A percentile compares a stretch with the other conserved stretches of the same genome.
Evolutionary conservation across 306 rosid species (phyloP).

Genomic region (Trifolium pratense): DNA sequence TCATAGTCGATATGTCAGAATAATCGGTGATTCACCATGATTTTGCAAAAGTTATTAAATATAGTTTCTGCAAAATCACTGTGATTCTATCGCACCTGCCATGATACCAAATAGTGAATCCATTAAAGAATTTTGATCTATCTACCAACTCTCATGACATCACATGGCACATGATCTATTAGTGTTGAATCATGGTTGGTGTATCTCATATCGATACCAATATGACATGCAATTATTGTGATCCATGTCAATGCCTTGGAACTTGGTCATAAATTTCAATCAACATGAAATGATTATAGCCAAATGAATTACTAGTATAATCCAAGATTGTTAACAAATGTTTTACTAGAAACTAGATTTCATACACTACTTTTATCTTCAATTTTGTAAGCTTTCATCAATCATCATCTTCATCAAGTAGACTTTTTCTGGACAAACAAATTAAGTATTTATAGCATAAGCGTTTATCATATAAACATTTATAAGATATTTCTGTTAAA

Average conservation of each 20-base stretch:
- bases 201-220: not conserved
- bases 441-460: not conserved
- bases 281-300: not conserved
- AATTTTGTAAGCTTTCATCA: not conserved
- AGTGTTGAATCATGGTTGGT: slow-evolving; percentile 16
- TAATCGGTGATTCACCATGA: too few relatives aligned
- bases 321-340: not conserved
- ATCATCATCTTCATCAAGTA: slow-evolving; percentile 11
- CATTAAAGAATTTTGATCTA: slow-evolving; percentile 32
- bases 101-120: slow-evolving; percentile 13
- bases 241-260: slow-evolving; percentile 1
- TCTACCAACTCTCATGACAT: slow-evolving; percentile 9
- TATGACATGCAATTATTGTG: not conserved
- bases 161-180: slow-evolving; percentile 39
- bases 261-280: not conserved
- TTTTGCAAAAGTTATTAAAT: too few relatives aligned
- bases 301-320: slow-evolving; percentile 18
- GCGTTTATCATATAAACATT: not conserved
- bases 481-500: not conserved
- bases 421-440: not conserved
- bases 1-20: too few relatives aligned
- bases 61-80: too few relatives aligned
- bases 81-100: too few relatives aligned
- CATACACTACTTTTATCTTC: slow-evolving; percentile 17
- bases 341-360: not conserved